phyloP scores from a whole-genome alignment of 176 grass and related monocot species.

The Bromus sterilis region DNA sequence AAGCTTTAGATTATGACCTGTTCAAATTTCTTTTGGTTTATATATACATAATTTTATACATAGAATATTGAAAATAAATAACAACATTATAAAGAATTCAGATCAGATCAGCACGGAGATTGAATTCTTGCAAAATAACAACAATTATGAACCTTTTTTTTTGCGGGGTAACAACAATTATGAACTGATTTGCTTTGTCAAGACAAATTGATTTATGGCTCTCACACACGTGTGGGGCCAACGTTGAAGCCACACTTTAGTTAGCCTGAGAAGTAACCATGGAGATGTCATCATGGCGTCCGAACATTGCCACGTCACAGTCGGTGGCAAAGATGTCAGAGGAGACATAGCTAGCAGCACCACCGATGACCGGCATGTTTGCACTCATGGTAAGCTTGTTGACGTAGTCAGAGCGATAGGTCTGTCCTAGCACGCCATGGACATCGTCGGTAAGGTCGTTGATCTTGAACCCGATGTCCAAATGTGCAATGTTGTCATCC shows the following conservation, averaged over 20 bases:
- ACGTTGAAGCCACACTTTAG: not conserved
- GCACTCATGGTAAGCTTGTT: slow-evolving; percentile 36
- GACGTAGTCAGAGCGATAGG: slow-evolving; percentile 44
- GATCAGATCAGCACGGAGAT: too few relatives aligned
- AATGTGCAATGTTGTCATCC: slow-evolving; percentile 45
- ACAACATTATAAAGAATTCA: not conserved
- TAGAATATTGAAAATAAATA: too few relatives aligned
- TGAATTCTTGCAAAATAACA: not conserved
- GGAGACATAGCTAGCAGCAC: slow-evolving; percentile 16
- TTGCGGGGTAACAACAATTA: too few relatives aligned
- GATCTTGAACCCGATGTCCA: slow-evolving; percentile 58
- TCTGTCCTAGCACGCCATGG: slow-evolving; percentile 61
- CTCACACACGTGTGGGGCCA: too few relatives aligned
- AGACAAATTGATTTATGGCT: not conserved
- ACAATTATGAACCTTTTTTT: not conserved
- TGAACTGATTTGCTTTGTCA: not conserved
- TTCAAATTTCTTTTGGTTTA: too few relatives aligned
- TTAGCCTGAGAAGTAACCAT: not conserved
- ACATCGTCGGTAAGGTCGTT: slow-evolving; percentile 31
- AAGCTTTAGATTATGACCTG: too few relatives aligned
- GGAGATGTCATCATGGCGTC: not conserved
- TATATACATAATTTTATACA: too few relatives aligned
- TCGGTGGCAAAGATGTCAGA: slow-evolving; percentile 42
- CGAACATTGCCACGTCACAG: slow-evolving; percentile 37
- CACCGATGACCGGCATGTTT: slow-evolving; percentile 52